Evolutionary conservation across 225 moss, liverwort and hornwort species (phyloP).

Genomic region (Neckera pumila): DNA sequence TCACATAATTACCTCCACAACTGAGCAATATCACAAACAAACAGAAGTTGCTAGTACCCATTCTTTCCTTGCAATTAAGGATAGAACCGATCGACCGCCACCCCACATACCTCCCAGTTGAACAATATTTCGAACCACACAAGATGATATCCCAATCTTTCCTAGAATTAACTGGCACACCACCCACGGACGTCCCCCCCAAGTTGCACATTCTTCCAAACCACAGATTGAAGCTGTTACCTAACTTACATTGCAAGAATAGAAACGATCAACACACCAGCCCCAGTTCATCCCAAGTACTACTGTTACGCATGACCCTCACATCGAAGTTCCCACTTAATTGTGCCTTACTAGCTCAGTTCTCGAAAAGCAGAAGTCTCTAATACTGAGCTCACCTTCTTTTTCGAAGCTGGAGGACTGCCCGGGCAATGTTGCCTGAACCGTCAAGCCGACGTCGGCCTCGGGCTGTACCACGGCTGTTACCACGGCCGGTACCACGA

Average conservation of each 20-base stretch:
- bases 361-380: not conserved
- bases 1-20: not conserved
- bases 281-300: not conserved
- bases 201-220: not conserved
- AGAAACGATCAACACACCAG: not conserved
- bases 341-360: not conserved
- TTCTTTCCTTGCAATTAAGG: not conserved
- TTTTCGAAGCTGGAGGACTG: too few relatives aligned
- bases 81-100: not conserved
- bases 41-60: not conserved
- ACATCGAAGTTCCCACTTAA: not conserved
- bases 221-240: not conserved
- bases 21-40: not conserved
- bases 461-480: too few relatives aligned
- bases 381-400: not conserved
- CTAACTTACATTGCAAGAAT: not conserved
- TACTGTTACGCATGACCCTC: not conserved
- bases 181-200: too few relatives aligned
- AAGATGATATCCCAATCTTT: not conserved
- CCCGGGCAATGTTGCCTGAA: not conserved
- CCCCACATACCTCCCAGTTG: not conserved
- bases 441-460: not conserved
- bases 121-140: not conserved
- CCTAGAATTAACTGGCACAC: not conserved
- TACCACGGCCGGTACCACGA: not conserved